Conservation (phyloP, 2,329 filamentous ascomycete species). For the Stromatinia cepivora region DNA sequence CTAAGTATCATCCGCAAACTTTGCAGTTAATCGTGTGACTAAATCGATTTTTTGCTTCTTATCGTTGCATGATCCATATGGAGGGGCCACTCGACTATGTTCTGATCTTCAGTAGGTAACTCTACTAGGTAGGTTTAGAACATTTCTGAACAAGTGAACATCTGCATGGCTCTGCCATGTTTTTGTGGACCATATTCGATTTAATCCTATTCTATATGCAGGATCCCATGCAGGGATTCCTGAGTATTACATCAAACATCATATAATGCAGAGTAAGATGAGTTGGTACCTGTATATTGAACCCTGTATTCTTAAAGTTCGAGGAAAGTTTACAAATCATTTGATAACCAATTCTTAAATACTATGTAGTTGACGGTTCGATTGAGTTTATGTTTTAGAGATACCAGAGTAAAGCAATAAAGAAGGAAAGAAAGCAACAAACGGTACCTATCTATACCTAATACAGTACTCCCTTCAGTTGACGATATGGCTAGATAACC, state of each 20-base stretch:
- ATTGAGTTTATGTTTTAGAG: background rate
- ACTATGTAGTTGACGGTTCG: background rate
- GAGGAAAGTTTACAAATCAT: background rate
- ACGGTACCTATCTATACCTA: background rate
- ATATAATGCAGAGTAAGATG: background rate
- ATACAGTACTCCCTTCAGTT: background rate
- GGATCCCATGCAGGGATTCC: constrained; percentile 14
- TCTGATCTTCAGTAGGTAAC: background rate
- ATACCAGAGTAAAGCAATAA: too few species aligned
- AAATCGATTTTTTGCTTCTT: background rate
- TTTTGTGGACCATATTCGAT: constrained; percentile 8
- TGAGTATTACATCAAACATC: constrained; percentile 7
- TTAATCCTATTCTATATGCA: constrained; percentile 11
- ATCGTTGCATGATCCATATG: background rate
- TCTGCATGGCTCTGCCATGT: constrained; percentile 12
- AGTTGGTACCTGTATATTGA: background rate
- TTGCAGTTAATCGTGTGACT: background rate
- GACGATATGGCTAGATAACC: background rate
- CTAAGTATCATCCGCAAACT: background rate
- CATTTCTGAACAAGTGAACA: background rate
- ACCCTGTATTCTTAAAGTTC: background rate
- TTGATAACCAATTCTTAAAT: background rate
- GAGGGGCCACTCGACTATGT: background rate
- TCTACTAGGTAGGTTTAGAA: background rate
- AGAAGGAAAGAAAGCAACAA: background rate